Conservation (phyloP, 805 yeast genomes). For the Saccharomycopsis sp. region DNA sequence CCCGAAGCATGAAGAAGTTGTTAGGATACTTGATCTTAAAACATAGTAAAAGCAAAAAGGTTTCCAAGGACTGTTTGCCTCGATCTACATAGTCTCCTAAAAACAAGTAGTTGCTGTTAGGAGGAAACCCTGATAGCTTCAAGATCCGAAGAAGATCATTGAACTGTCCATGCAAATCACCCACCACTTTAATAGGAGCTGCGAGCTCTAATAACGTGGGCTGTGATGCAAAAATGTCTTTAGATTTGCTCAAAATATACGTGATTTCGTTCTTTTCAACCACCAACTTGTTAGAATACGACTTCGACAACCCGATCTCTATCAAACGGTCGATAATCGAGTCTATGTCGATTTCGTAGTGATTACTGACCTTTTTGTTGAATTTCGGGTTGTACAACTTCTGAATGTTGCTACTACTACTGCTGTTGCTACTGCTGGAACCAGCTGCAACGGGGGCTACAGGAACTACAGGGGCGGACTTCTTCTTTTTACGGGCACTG, state of each 20-base stretch:
- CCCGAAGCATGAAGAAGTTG: constrained; percentile 70
- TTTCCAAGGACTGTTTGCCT: constrained; percentile 77
- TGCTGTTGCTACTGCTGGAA: background rate
- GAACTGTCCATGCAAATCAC: constrained; percentile 83
- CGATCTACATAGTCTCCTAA: constrained; percentile 82
- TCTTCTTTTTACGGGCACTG: background rate
- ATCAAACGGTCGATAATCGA: constrained; percentile 20
- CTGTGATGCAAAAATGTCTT: constrained; percentile 55
- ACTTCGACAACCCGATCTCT: constrained; percentile 17
- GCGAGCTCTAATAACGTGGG: constrained; percentile 60
- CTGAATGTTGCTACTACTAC: constrained; percentile 8
- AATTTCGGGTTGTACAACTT: constrained; percentile 20
- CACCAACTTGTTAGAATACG: constrained; percentile 13
- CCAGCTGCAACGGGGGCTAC: background rate
- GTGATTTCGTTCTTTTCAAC: constrained; percentile 17
- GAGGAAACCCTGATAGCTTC: constrained; percentile 84
- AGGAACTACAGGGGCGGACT: background rate
- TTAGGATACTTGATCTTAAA: constrained; percentile 83
- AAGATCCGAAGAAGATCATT: constrained; percentile 71
- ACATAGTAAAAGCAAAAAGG: constrained; percentile 64
- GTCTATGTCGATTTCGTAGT: constrained; percentile 19
- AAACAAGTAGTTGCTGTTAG: constrained; percentile 68
- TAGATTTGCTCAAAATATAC: constrained; percentile 27
- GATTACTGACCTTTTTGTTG: constrained; percentile 20
- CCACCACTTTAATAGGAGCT: constrained; percentile 81